phyloP scores from a whole-genome alignment of 2,329 filamentous ascomycete genomes.

The Ophiostoma ulmi region DNA sequence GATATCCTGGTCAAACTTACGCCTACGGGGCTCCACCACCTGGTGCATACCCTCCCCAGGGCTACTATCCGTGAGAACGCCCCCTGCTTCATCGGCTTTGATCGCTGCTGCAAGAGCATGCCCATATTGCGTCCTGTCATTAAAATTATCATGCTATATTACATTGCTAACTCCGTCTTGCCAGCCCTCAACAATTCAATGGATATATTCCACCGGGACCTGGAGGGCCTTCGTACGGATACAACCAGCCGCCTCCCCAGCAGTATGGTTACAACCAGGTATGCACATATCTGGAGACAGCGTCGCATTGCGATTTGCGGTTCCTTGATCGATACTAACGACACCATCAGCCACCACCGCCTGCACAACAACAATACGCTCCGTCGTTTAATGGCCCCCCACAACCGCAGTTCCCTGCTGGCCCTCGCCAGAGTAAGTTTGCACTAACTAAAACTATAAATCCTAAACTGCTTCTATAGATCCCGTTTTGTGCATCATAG shows the following conservation, averaged over 20 bases:
- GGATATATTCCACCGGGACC: conserved; percentile 23
- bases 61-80: conserved; percentile 22
- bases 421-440: conserved; percentile 19
- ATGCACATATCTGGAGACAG: background rate
- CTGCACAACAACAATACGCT: conserved; percentile 13
- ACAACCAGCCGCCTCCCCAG: conserved; percentile 23
- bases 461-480: background rate
- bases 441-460: too few relatives aligned
- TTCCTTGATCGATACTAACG: background rate
- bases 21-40: conserved; percentile 23
- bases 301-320: conserved; percentile 15
- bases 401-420: conserved; percentile 9
- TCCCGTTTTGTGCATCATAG: background rate
- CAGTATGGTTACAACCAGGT: conserved; percentile 24
- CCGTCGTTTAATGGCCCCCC: conserved; percentile 13
- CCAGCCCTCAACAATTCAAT: conserved; percentile 22
- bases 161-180: conserved; percentile 16
- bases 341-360: conserved; percentile 4
- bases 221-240: conserved; percentile 18
- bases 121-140: background rate
- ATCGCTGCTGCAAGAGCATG: too few relatives aligned
- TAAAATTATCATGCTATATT: background rate
- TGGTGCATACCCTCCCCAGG: conserved; percentile 22
- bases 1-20: conserved; percentile 8
- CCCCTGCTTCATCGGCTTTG: too few relatives aligned